phyloP scores from a whole-genome alignment of 371 early-diverging fungal species.

The Mucor plumbeus region DNA sequence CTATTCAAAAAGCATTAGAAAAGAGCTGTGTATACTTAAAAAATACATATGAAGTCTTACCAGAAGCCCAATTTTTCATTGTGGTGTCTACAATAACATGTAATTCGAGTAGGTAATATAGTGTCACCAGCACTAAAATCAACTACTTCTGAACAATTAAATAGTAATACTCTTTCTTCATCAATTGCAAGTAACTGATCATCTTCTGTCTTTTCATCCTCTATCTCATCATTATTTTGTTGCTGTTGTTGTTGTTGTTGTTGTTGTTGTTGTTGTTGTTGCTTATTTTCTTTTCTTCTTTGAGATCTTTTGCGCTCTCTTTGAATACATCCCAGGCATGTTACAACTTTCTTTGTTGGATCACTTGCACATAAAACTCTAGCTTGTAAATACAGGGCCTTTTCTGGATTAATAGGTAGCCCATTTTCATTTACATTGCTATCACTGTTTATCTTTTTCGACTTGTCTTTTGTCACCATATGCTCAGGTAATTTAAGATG shows the following conservation, averaged over 20 bases:
- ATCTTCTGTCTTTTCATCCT: slow-evolving; percentile 42
- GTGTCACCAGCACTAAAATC: slow-evolving; percentile 92
- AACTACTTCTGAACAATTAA: slow-evolving; percentile 86
- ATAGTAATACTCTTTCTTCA: slow-evolving; percentile 78
- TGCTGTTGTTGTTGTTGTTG: slow-evolving; percentile 15
- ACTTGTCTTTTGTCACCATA: slow-evolving; percentile 67
- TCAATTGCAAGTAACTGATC: slow-evolving; percentile 63
- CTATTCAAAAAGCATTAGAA: slow-evolving; percentile 19
- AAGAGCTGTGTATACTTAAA: not conserved
- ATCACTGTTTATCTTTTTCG: slow-evolving; percentile 21
- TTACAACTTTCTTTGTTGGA: slow-evolving; percentile 73
- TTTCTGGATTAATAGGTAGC: slow-evolving; percentile 37
- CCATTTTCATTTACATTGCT: slow-evolving; percentile 20
- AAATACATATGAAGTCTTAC: slow-evolving; percentile 3
- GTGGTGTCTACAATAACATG: slow-evolving; percentile 96
- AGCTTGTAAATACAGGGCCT: slow-evolving; percentile 75
- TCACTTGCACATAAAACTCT: slow-evolving; percentile 89
- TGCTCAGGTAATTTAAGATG: slow-evolving; percentile 74
- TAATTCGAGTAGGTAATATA: slow-evolving; percentile 90
- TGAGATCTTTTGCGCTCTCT: slow-evolving; percentile 74
- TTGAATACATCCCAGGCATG: slow-evolving; percentile 87
- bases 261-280: slow-evolving; percentile 15
- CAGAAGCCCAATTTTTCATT: slow-evolving; percentile 90
- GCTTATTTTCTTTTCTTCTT: slow-evolving; percentile 56
- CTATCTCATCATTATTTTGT: slow-evolving; percentile 25